These are phyloP conservation scores for Gossypium davidsonii DNA, from an alignment of 441 rosid species.

Conservation along the genomic window DNA sequence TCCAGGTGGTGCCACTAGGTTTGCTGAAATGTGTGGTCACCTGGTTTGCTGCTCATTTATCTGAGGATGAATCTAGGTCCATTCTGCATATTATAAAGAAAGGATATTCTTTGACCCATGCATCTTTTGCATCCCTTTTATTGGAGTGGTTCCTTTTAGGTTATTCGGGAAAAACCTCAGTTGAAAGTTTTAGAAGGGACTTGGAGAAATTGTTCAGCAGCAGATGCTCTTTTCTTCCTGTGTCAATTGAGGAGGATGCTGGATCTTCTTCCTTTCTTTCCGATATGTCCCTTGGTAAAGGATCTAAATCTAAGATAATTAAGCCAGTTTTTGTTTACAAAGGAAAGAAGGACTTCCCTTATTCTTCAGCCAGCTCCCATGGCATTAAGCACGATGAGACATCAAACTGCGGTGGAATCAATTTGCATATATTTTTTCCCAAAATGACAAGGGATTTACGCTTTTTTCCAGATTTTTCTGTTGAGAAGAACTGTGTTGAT, in stretches of 20 bases:
- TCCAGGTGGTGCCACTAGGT: constrained; percentile 69
- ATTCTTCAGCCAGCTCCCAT: constrained; percentile 23
- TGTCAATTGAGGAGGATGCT: constrained; percentile 32
- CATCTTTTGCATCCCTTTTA: constrained; percentile 48
- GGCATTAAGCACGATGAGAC: constrained; percentile 24
- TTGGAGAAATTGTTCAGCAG: constrained; percentile 41
- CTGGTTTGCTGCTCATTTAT: constrained; percentile 64
- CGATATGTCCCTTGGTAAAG: constrained; percentile 15
- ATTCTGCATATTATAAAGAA: constrained; percentile 40
- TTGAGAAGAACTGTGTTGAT: constrained; percentile 30
- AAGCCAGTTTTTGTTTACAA: constrained; percentile 23
- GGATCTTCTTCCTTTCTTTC: constrained; percentile 28
- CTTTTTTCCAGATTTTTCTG: constrained; percentile 28
- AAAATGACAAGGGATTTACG: constrained; percentile 22
- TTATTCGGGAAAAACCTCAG: constrained; percentile 50
- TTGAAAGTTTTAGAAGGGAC: constrained; percentile 43
- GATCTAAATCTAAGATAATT: constrained; percentile 19
- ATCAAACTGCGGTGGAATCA: constrained; percentile 47
- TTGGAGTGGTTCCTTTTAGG: constrained; percentile 55
- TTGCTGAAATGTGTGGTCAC: constrained; percentile 55
- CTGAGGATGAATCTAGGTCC: constrained; percentile 49
- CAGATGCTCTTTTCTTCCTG: constrained; percentile 33
- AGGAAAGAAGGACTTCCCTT: constrained; percentile 23
- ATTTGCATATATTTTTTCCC: constrained; percentile 37
- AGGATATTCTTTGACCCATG: constrained; percentile 27